Base-by-base conservation (phyloP, 352 stramenopile genomes). In the Globisporangium alternatum region DNA sequence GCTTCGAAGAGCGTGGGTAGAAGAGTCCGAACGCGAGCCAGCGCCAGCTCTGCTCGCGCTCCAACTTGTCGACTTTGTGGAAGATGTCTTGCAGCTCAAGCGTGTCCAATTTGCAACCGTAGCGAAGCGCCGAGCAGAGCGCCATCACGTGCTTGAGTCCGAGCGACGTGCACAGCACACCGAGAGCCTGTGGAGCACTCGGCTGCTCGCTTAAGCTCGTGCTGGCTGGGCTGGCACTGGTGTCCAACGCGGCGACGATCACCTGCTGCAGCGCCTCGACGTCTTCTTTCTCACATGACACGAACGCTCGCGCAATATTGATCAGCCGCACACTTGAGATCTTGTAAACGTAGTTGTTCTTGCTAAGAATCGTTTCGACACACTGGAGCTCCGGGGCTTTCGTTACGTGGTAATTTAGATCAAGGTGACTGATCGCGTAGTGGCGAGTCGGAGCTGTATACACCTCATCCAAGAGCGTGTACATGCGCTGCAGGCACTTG, bases 371-470 rank as follows among this genome's bases (percentile, higher is more conserved):
- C 22, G 9, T 9, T 30, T 15, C 10, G 25, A 53, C 25, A 10
- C 22, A 53, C 13, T 53, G 47, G 47, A 53, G 47, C 47, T 53
- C 21, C 10, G 3, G 21, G 3, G 21, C 2, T 19, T 53, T 53
- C 3, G 25, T 53, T 3, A n/a, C 9, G 21, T 53, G 21, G 22
- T n/a, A 53, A 21, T 53, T 53, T 21, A 53, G 47, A 53, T 30
- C 47, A 22, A 28, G 15, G 5, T 19, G 48, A 19, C 12, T 31
- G 9, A 60, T 25, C 28, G 41, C 45, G 55, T 41, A 28, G 7
- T 9, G 35, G 47, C 71, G 77, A 77, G 37, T 65, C 44, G 0
- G 65, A 31, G 28, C 74, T 15, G 41, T 15, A n/a, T 47, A 47
- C 13, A 47, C 41, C 6, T 47, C 41, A 47, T 47, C 41, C 41